These are phyloP conservation scores for Scheffersomyces coipomensis DNA, from an alignment of 805 yeast genomes.

Conservation along the genomic window DNA sequence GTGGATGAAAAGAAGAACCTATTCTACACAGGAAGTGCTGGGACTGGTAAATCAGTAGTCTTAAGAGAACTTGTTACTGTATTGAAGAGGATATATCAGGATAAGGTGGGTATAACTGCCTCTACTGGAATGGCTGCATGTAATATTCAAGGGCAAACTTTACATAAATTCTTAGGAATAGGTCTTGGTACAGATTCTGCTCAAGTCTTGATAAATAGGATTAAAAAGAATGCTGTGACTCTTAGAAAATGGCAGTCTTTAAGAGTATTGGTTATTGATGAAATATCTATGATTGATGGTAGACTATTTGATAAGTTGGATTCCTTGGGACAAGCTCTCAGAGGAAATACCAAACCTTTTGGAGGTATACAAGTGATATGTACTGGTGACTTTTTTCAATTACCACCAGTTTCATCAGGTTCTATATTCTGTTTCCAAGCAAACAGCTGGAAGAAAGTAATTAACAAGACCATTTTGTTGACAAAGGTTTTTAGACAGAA, in stretches of 20 bases:
- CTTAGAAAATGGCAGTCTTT: slow-evolving; percentile 62
- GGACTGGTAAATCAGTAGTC: slow-evolving; percentile 82
- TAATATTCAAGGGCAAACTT: slow-evolving; percentile 86
- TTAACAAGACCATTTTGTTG: slow-evolving; percentile 66
- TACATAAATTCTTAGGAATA: slow-evolving; percentile 82
- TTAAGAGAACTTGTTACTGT: slow-evolving; percentile 60
- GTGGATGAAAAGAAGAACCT: slow-evolving; percentile 51
- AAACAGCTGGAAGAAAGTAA: slow-evolving; percentile 60
- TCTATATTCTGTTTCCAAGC: slow-evolving; percentile 73
- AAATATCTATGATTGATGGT: slow-evolving; percentile 92
- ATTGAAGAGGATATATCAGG: slow-evolving; percentile 42
- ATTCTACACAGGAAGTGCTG: slow-evolving; percentile 83
- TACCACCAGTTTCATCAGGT: slow-evolving; percentile 76
- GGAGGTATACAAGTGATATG: slow-evolving; percentile 91
- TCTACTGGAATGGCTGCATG: slow-evolving; percentile 96
- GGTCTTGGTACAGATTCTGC: slow-evolving; percentile 68
- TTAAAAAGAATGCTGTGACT: slow-evolving; percentile 45
- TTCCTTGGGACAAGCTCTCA: slow-evolving; percentile 56
- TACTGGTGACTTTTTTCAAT: slow-evolving; percentile 95
- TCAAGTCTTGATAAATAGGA: slow-evolving; percentile 43
- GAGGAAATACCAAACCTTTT: slow-evolving; percentile 64
- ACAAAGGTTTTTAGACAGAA: slow-evolving; percentile 85
- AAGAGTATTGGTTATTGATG: slow-evolving; percentile 81
- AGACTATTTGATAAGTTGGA: slow-evolving; percentile 72
- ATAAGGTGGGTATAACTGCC: slow-evolving; percentile 80